These are phyloP conservation scores for Medicago truncatula DNA, from an alignment of 306 rosid species.

Conservation along the genomic window MtrunA17r5.0-ANR NC_053047.1:3095501-3096000, in stretches of 20 bases:
- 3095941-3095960: no score
- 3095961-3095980: no score
- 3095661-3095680: conserved; percentile 95
- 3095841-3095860: no score
- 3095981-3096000: no score
- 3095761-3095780: conserved; percentile 98
- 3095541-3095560: conserved; percentile 91
- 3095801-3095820: neutral
- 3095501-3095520: conserved; percentile 89
- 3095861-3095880: no score
- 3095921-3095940: no score
- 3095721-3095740: conserved; percentile 96
- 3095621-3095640: conserved; percentile 32
- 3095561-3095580: conserved; percentile 72
- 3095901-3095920: no score
- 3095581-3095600: conserved; percentile 27
- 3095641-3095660: conserved; percentile 58
- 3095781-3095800: conserved; percentile 64
- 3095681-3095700: conserved; percentile 98
- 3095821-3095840: neutral
- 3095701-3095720: conserved; percentile 92
- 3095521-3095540: conserved; percentile 94
- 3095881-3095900: no score
- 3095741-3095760: conserved; percentile 99
- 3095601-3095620: conserved; percentile 28